A percentile compares a stretch with the other conserved stretches of the same genome.
These are phyloP conservation scores for Lichtheimia ramosa DNA, from an alignment of 371 early-diverging fungal genomes.

Conservation along the genomic window DNA sequence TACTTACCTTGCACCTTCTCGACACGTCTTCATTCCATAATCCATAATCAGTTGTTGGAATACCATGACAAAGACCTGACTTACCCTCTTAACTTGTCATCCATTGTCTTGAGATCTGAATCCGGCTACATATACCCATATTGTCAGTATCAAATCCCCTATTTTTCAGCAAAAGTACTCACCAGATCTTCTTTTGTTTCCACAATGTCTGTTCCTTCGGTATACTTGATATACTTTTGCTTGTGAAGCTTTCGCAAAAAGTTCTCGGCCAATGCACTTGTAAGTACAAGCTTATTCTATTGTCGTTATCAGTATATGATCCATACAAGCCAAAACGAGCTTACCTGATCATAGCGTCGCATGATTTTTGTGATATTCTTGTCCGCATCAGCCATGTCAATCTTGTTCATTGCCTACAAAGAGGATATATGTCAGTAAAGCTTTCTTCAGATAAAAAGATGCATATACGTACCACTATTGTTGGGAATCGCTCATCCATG, in stretches of 20 bases:
- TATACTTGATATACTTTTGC: conserved; percentile 66
- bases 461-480: conserved; percentile 45
- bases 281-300: conserved; percentile 62
- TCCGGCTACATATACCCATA: conserved; percentile 28
- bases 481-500: conserved; percentile 78
- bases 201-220: conserved; percentile 70
- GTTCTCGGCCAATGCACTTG: conserved; percentile 76
- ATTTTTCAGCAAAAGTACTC: conserved; percentile 9
- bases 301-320: not conserved
- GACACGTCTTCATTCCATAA: conserved; percentile 41
- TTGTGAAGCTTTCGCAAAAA: conserved; percentile 72
- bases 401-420: conserved; percentile 70
- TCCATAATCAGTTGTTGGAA: not conserved
- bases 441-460: too few species aligned
- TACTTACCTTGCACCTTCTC: conserved; percentile 64
- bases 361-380: conserved; percentile 77
- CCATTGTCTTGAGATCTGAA: conserved; percentile 55
- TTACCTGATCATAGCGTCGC: conserved; percentile 63
- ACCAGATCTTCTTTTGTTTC: conserved; percentile 55
- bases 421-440: not conserved
- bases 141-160: conserved; percentile 1
- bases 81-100: conserved; percentile 61
- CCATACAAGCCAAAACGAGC: not conserved
- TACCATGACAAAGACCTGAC: not conserved
- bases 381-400: conserved; percentile 79